These are phyloP conservation scores for Guyanaporus albipodus DNA, from an alignment of 768 basidiomycete species.

Conservation along the genomic window DNA sequence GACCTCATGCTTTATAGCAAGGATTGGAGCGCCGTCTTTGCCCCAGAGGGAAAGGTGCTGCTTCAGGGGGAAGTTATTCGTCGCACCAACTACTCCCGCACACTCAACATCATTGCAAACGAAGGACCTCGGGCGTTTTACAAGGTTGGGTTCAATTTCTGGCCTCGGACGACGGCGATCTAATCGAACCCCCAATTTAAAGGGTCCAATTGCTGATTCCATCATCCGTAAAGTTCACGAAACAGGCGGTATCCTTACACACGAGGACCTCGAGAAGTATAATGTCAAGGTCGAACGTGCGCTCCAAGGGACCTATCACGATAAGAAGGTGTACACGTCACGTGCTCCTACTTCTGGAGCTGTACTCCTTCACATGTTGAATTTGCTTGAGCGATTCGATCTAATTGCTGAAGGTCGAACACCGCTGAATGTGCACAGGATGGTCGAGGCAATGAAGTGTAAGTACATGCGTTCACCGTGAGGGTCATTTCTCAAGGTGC, in stretches of 20 bases:
- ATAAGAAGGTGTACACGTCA: slow-evolving; percentile 77
- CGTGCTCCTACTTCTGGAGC: slow-evolving; percentile 86
- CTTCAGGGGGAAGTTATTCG: slow-evolving; percentile 71
- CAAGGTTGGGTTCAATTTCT: slow-evolving; percentile 40
- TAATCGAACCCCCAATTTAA: slow-evolving; percentile 13
- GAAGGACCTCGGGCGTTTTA: slow-evolving; percentile 85
- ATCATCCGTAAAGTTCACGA: slow-evolving; percentile 64
- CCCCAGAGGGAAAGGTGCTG: slow-evolving; percentile 67
- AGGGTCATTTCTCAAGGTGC: slow-evolving; percentile 5
- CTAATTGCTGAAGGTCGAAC: slow-evolving; percentile 47
- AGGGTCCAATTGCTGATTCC: slow-evolving; percentile 81
- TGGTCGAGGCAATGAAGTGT: slow-evolving; percentile 86
- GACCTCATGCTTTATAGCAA: slow-evolving; percentile 60
- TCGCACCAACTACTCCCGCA: slow-evolving; percentile 72
- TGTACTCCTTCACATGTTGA: slow-evolving; percentile 90
- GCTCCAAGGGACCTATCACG: slow-evolving; percentile 71
- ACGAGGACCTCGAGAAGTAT: slow-evolving; percentile 71
- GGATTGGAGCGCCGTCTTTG: slow-evolving; percentile 83
- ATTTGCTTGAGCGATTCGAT: slow-evolving; percentile 76
- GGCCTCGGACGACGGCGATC: slow-evolving; percentile 3
- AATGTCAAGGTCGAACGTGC: slow-evolving; percentile 66
- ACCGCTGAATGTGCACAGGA: slow-evolving; percentile 69
- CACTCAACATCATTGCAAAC: slow-evolving; percentile 67
- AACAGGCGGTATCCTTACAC: slow-evolving; percentile 78
- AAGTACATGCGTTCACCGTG: slow-evolving; percentile 27